Evolutionary conservation across 305 asterid genomes (phyloP).

Genomic region (Solanum hybrid): DNA sequence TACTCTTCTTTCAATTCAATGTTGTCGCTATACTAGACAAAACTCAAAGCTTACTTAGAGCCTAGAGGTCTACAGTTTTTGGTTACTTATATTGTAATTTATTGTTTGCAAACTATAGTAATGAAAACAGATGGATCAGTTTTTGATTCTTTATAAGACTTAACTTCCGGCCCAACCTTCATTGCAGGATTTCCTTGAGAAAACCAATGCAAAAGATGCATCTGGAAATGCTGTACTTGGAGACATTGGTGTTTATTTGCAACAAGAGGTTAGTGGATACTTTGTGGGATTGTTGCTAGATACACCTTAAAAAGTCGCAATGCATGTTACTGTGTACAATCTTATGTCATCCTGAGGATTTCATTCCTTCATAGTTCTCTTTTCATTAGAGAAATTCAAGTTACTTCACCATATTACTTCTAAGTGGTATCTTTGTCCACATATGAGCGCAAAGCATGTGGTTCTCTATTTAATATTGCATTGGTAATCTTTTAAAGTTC

Average conservation of each 20-base stretch:
- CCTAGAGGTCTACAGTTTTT: neutral
- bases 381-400: neutral
- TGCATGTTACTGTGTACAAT: neutral
- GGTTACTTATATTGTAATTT: neutral
- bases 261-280: slow-evolving; percentile 56
- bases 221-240: slow-evolving; percentile 74
- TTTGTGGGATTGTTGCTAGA: neutral
- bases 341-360: neutral
- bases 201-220: slow-evolving; percentile 77
- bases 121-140: neutral
- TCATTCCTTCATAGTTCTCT: neutral
- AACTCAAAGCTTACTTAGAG: neutral
- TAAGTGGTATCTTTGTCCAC: neutral
- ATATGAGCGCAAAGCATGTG: neutral
- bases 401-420: neutral
- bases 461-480: neutral
- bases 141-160: neutral
- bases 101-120: neutral
- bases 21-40: neutral
- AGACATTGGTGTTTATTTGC: slow-evolving; percentile 73
- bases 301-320: neutral
- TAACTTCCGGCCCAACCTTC: neutral
- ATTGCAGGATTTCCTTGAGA: slow-evolving; percentile 53
- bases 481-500: neutral
- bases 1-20: neutral